Base-by-base conservation (phyloP, 2,329 filamentous ascomycete genomes). In the Fusarium algeriense region DNA sequence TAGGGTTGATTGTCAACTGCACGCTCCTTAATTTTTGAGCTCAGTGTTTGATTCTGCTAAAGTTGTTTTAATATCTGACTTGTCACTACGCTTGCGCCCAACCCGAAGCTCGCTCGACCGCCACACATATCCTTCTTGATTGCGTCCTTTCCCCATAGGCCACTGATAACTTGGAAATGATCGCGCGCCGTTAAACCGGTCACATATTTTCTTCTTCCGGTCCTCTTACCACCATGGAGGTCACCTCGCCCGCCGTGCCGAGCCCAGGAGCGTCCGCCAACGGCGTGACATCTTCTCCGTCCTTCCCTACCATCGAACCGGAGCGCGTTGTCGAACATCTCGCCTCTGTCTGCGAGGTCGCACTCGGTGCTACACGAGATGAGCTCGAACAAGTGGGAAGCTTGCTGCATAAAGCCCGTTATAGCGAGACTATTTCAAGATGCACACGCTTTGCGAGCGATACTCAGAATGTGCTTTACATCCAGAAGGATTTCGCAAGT, bases 401-500 rank as follows among this genome's bases (percentile, higher is more conserved):
- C 84, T 85, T 99, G 81, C 86, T 99, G 69, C 94, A 94, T 64
- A 86, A 90, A 77, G 82, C 86, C 62, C 89, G 87, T 74, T 88
- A 93, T 74, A 84, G 87, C 58, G 95, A 98, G 76, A 98, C 96
- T 10, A 84, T 97, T 61, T 91, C 94, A 79, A 89, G 94, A 84
- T 98, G 95, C 82, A 90, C 90, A 73, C 92, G 95, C 76, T 98
- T 98, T 82, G 94, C 94, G 64, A 90, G 91, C 68, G 97, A 99
- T 82, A 87, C 92, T 64, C 94, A 97, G 83, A 90, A 92, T 69
- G 94, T 92, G 60, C 85, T 99, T 70, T 98, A 98, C 82, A 91
- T 98, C 70, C 92, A 96, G 80, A 97, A 98, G 83, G 93, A 95
- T 78, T 79, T 91, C 71, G 83, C 88, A 57, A 84, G 86, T 70